Base-by-base conservation (phyloP, 441 rosid species). In the Populus hybrid region DNA sequence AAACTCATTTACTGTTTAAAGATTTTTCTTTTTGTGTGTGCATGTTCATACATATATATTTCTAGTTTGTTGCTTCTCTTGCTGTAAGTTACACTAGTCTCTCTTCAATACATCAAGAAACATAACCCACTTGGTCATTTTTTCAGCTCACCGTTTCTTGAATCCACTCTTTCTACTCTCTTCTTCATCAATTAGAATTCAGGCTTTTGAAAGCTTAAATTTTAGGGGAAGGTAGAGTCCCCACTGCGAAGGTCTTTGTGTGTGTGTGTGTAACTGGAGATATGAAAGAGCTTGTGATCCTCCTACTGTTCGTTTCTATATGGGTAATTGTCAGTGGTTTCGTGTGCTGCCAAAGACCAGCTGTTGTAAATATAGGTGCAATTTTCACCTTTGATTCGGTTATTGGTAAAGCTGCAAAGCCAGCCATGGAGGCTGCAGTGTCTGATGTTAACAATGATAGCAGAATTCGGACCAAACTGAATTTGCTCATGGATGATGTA, bases 381-480 rank as follows among this genome's bases (percentile, higher is more conserved):
- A 73, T 92, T 83, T 90, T 93, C 56, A 79, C 91, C 70, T 87
- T 82, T 80, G 85, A 92, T 82, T 92, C 97, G 6, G 90, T 90
- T 18, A 90, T 95, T 33, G 99, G 99, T 72, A 88, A 88, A 79
- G 93, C 89, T 81, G 93, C 97, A 78, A 92, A 85, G 87, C 80
- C 84, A 53, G 96, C 99, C 5, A 88, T 93, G 7, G 86, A 86
- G 73, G 88, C 90, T 42, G 98, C 98, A 8, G 83, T 87, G 1
- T 75, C 84, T 45, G 98, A 92, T 83, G 85, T 95, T 75, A 93
- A 93, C 69, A 82, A 80, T 28, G 86, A 89, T 66, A 69, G 84
- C n/a, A 79, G 66, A 53, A 74, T 92, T 81, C 96, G 85, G 68
- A 92, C 89, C 2, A 64, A 85, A 80, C 80, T 95, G 78, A 81